Base-by-base conservation (phyloP, 1,284 basidiomycete genomes). In the Cryptococcus sp. region DNA sequence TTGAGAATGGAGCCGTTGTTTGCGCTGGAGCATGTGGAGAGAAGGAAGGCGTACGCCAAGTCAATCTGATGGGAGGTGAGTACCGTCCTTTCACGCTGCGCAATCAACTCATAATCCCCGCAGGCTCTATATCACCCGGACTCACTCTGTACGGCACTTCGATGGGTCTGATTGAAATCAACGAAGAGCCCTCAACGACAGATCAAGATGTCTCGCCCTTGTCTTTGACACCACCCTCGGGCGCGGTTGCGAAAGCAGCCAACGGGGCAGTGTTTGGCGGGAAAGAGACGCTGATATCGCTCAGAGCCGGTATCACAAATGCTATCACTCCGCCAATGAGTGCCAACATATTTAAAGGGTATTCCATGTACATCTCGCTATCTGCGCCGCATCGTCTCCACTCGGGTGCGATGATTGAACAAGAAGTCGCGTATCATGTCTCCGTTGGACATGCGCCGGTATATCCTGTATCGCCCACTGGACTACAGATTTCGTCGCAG, bases 111-210 rank as follows among this genome's bases (percentile, higher is more conserved):
- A 29, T 29, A 41, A 29, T 16, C 38, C 38, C 45, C 16, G 44
- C 26, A 45, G 49, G 47, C 19, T 15, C 53, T 23, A 38, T 64
- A 13, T 58, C 54, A 19, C 52, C 61, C 7, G 50, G 63, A 43
- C 11, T 57, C 50, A n/a, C 26, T 48, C 16, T 39, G 22, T 47
- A 57, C 52, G 39, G 63, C n/a, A 45, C 63, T 1, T 25, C 53
- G 22, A 23, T 64, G 3, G 63, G 63, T 11, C 45, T 64, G 23
- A 47, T 48, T 10, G 63, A 62, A 29, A 62, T 64, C 38, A 54
- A 46, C 25, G 44, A 53, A n/a, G 61, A 64, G 20, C 57, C 57
- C 10, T 53, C 54, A 19, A 62, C 61, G 22, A 57, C 49, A 19
- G 54, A 56, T 19, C 20, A 45, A 11, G 49, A 51, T 26, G 13